Conservation (phyloP, 1,139 yeast species). For the Kodamaea alishanica region DNA sequence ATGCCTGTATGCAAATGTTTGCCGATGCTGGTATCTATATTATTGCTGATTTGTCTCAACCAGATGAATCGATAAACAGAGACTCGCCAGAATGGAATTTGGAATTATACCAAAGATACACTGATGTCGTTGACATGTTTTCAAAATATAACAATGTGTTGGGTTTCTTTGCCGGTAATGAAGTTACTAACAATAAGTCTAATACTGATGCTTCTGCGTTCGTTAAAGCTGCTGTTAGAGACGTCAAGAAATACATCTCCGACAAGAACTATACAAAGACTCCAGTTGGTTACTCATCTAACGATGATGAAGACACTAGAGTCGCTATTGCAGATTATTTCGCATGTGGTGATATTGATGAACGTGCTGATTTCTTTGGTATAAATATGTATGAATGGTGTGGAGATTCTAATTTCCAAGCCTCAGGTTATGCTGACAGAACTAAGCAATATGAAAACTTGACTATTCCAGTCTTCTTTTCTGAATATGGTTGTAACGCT, state of each 20-base stretch:
- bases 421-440: slow-evolving; percentile 67
- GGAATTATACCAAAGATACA: slow-evolving; percentile 67
- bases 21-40: slow-evolving; percentile 88
- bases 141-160: slow-evolving; percentile 76
- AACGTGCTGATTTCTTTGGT: slow-evolving; percentile 83
- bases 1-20: slow-evolving; percentile 81
- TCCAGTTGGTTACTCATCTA: slow-evolving; percentile 93
- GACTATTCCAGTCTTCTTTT: slow-evolving; percentile 76
- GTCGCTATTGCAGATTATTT: slow-evolving; percentile 76
- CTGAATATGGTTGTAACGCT: slow-evolving; percentile 80
- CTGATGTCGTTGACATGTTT: slow-evolving; percentile 79
- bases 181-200: slow-evolving; percentile 55
- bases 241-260: slow-evolving; percentile 76
- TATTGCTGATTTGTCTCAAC: slow-evolving; percentile 83
- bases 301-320: slow-evolving; percentile 72
- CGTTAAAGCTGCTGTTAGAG: slow-evolving; percentile 88
- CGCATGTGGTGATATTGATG: slow-evolving; percentile 64
- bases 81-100: slow-evolving; percentile 70
- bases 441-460: slow-evolving; percentile 60
- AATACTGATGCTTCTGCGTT: slow-evolving; percentile 72
- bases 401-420: slow-evolving; percentile 60
- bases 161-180: slow-evolving; percentile 94
- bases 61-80: slow-evolving; percentile 72
- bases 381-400: slow-evolving; percentile 94
- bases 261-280: slow-evolving; percentile 62